These are phyloP conservation scores for Apiospora koreana DNA, from an alignment of 2,329 filamentous ascomycete genomes.

Conservation along the genomic window DNA sequence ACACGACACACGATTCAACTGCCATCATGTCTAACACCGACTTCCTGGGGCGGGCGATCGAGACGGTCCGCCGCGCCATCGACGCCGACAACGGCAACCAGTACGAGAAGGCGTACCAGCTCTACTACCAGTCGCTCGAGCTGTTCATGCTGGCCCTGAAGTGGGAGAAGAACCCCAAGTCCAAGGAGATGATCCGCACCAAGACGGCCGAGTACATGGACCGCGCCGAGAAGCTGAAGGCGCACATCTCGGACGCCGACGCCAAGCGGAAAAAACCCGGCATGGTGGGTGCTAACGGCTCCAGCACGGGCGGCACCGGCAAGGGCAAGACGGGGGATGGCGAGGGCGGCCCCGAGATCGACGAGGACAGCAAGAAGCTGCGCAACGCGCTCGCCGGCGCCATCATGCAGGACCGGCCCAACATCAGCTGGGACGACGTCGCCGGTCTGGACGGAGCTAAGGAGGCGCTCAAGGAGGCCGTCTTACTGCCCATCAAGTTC, in stretches of 20 bases:
- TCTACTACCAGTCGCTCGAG: conserved; percentile 94
- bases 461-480: conserved; percentile 95
- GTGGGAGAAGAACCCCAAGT: conserved; percentile 98
- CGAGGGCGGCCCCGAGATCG: conserved; percentile 57
- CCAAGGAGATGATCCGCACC: conserved; percentile 94
- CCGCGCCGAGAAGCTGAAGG: conserved; percentile 95
- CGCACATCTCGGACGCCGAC: conserved; percentile 77
- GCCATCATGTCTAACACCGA: conserved; percentile 88
- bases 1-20: no score
- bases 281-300: conserved; percentile 72
- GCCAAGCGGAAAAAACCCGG: conserved; percentile 70
- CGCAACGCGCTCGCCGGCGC: conserved; percentile 87
- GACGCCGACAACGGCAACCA: conserved; percentile 93
- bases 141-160: conserved; percentile 98
- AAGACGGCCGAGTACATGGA: conserved; percentile 99
- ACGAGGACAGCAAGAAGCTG: conserved; percentile 94
- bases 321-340: conserved; percentile 55
- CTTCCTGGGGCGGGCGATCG: conserved; percentile 95
- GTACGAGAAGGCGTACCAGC: conserved; percentile 95
- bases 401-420: conserved; percentile 92
- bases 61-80: conserved; percentile 96
- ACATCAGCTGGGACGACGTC: conserved; percentile 97
- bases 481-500: conserved; percentile 97
- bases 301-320: conserved; percentile 61
- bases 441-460: conserved; percentile 93